Conservation (phyloP, 2,329 filamentous ascomycete genomes). For the Penicillium sp. region DNA sequence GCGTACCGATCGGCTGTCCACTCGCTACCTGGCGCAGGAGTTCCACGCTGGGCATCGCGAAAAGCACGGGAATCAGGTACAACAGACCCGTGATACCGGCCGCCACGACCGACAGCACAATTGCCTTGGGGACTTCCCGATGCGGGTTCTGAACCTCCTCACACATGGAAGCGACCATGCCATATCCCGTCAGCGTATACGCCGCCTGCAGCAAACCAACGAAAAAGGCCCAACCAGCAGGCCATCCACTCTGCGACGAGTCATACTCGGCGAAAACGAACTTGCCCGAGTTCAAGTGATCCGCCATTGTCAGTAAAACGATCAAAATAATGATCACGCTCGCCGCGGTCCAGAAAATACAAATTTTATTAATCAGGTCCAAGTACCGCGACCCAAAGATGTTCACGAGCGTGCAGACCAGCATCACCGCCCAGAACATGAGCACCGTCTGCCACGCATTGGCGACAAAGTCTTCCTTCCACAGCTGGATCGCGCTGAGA, state of each 20-base stretch:
- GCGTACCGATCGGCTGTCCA: constrained; percentile 73
- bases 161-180: constrained; percentile 73
- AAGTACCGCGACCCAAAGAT: constrained; percentile 65
- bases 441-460: constrained; percentile 71
- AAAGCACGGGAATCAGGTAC: constrained; percentile 74
- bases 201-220: constrained; percentile 69
- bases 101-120: constrained; percentile 69
- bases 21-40: constrained; percentile 67
- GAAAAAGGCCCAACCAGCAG: constrained; percentile 72
- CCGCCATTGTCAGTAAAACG: constrained; percentile 64
- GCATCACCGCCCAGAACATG: constrained; percentile 72
- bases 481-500: constrained; percentile 68
- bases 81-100: constrained; percentile 67
- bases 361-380: constrained; percentile 72
- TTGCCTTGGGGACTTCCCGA: constrained; percentile 70
- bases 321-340: constrained; percentile 70
- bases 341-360: constrained; percentile 71
- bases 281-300: constrained; percentile 59
- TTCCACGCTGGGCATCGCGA: constrained; percentile 71
- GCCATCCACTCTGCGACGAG: constrained; percentile 67
- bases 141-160: constrained; percentile 72
- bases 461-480: constrained; percentile 69
- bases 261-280: constrained; percentile 73
- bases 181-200: constrained; percentile 60
- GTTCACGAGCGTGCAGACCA: constrained; percentile 66